Evolutionary conservation across 257 asterid species (phyloP), one percentile per base, ranked within the genome.

Genomic region (Nicotiana paniculata): DNA sequence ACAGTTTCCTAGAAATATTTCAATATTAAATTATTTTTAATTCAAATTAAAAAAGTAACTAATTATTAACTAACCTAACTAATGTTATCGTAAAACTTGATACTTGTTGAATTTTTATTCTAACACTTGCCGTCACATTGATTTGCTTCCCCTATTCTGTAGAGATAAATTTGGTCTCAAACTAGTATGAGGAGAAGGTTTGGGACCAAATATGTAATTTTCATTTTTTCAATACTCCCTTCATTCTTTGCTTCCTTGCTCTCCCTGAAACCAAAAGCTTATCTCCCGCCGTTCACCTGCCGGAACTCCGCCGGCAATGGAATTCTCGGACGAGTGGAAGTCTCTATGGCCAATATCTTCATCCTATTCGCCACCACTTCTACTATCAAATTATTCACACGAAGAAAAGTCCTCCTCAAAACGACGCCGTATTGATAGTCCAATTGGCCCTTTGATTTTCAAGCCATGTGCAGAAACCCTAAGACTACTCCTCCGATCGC

Each of bases 271-370:
- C 46, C 13, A 35, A 24, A 67, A 17, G 15, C 28, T 17, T 15
- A 17, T 43, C 5, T 72, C 21, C 7, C 24, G 61, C 57, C 57
- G 12, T 35, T 35, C 6, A 9, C 17, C 30, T n/a, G 9, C 79
- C 43, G 61, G 43, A 9, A 43, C 51, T 43, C 51, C 3, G 12
- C 51, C 12, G 51, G 51, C 12, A 9, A 43, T 43, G 95, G 91
- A 89, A 10, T 91, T 88, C 80, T 84, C 88, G 67, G 88, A 87
- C 12, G 96, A 90, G 68, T 93, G 97, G 97, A 93, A 93, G 53
- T 87, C 91, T 18, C 85, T 80, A 0, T 90, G 90, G 91, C 87
- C 96, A 2, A 76, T 93, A 53, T 87, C 87, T 65, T 90, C 92
- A 59, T 84, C 88, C 11, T 89, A 78, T 81, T 87, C 91, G 0